Evolutionary conservation across 495 filamentous ascomycete genomes (phyloP), one percentile per base, ranked within the genome.

Genomic region (Penicillium paxilli): DNA sequence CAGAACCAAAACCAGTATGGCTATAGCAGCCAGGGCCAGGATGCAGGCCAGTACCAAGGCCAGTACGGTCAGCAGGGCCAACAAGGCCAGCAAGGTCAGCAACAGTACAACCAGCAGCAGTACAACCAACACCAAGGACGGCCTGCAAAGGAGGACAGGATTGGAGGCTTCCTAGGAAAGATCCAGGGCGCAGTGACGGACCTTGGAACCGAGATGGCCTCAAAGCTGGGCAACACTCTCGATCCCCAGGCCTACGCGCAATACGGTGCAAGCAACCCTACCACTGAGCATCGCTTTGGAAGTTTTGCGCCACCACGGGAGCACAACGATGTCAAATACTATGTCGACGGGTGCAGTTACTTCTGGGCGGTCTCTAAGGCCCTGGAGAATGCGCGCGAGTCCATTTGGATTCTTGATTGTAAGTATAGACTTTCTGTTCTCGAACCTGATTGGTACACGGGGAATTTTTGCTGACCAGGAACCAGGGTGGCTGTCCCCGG

Each of bases 271-370:
- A 66, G 51, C 17, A 71, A 77, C 42, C 69, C 76, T 40, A 68
- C 68, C 42, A 67, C 79, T 35, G 75, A 83, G 45, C 79, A 93
- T 57, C 83, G 91, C 28, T 96, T 86, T 70, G 81, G 84, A 33
- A 95, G 90, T 57, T 97, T 97, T 72, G 88, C 89, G 2, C 87
- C 90, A 5, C 71, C 81, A 12, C 73, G 84, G 22, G 74, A 80
- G 44, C 77, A 79, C 12, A 89, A 89, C 55, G 79, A 85, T 47
- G 80, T 79, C 30, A 96, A 98, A 72, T 96, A 91, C 90, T 94
- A 89, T 76, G 90, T 97, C 20, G 93, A 98, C 70, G 93, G 90
- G 2, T 92, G 89, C 63, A 85, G 85, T 1, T 98, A 98, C 63
- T 91, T 98, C 75, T 92, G 85, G 80, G 93, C 93, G 14, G 90